Evolutionary conservation across 2,329 filamentous ascomycete species (phyloP).

Genomic region (Colletotrichum sp.): DNA sequence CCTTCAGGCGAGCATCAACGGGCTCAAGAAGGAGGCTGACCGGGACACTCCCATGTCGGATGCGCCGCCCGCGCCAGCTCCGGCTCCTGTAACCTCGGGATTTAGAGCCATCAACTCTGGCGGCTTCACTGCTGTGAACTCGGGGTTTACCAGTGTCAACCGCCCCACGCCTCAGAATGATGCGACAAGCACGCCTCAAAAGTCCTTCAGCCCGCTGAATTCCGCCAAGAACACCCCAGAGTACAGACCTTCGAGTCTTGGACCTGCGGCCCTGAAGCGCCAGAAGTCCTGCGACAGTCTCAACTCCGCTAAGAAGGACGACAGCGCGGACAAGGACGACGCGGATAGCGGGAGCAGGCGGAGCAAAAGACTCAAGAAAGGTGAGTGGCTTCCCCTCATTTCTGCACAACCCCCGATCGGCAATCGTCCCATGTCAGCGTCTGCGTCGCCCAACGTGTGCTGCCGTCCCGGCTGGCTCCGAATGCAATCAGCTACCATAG

Average conservation of each 20-base stretch:
- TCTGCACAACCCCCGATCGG: background rate
- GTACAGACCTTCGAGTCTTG: conserved; percentile 59
- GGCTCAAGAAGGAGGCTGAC: conserved; percentile 49
- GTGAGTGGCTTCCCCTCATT: conserved; percentile 1
- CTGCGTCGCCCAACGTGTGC: background rate
- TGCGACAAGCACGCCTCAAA: conserved; percentile 66
- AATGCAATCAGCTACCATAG: background rate
- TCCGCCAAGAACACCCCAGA: conserved; percentile 71
- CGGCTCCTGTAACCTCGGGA: conserved; percentile 51
- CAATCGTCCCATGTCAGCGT: conserved; percentile 1
- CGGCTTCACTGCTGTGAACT: conserved; percentile 78
- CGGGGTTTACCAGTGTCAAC: conserved; percentile 72
- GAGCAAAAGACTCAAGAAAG: conserved; percentile 93
- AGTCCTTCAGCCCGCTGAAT: conserved; percentile 64
- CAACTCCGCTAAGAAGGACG: conserved; percentile 54
- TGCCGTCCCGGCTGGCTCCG: background rate
- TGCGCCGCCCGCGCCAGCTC: conserved; percentile 41
- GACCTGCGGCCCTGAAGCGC: conserved; percentile 73
- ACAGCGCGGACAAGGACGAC: conserved; percentile 58
- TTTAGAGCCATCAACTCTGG: conserved; percentile 66
- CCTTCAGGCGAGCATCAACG: conserved; percentile 54
- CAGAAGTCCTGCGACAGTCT: conserved; percentile 69
- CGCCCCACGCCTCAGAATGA: conserved; percentile 41
- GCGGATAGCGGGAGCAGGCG: conserved; percentile 69
- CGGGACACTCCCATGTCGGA: conserved; percentile 55